These are phyloP conservation scores for Psidium guajava DNA, from an alignment of 345 rosid species.

Conservation along the genomic window DNA sequence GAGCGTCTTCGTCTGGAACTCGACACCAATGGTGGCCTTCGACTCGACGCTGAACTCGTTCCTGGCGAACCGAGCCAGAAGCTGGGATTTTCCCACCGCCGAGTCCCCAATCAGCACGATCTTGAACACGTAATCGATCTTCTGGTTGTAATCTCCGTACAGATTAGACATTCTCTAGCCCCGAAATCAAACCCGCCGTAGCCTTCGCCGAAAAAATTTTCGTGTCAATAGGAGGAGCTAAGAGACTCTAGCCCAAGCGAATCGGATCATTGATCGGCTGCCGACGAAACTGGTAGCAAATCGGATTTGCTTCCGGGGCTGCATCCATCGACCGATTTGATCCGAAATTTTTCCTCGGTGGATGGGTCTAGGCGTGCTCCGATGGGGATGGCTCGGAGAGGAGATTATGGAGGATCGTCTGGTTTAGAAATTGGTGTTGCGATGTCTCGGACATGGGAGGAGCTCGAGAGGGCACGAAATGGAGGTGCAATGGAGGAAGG, in stretches of 20 bases:
- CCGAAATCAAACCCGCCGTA: background rate
- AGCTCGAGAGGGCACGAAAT: background rate
- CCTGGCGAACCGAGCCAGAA: constrained; percentile 65
- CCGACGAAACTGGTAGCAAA: background rate
- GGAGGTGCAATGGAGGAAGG: background rate
- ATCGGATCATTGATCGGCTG: background rate
- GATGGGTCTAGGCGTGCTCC: background rate
- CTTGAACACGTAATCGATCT: constrained; percentile 81
- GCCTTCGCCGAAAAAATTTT: background rate
- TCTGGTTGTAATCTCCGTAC: constrained; percentile 65
- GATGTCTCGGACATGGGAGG: background rate
- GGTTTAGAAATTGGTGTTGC: background rate
- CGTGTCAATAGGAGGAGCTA: background rate
- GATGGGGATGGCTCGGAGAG: background rate
- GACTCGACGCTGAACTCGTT: constrained; percentile 78
- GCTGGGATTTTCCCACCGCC: constrained; percentile 77
- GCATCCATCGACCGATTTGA: background rate
- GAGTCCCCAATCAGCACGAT: constrained; percentile 80
- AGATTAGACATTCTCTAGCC: constrained; percentile 41
- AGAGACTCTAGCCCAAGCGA: background rate
- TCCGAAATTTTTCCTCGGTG: background rate
- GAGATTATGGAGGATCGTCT: background rate
- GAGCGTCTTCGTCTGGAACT: constrained; percentile 79
- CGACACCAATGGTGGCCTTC: constrained; percentile 85
- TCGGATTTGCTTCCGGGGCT: background rate